Evolutionary conservation across 2,329 filamentous ascomycete genomes (phyloP).

Genomic region (Fusarium acutatum): DNA sequence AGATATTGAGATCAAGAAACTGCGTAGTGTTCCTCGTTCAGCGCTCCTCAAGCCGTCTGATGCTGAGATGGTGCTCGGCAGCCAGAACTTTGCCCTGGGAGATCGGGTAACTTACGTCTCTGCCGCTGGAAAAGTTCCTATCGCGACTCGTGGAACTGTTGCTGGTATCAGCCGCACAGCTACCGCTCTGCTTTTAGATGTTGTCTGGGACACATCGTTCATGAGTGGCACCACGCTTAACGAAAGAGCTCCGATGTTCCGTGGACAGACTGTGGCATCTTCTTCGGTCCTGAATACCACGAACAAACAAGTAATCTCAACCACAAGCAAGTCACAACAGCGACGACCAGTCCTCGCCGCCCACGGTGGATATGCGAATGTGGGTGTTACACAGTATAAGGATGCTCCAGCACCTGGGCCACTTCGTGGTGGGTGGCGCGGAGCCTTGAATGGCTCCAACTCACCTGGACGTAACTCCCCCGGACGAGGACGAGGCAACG

Average conservation of each 20-base stretch:
- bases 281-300: conserved; percentile 91
- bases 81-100: conserved; percentile 84
- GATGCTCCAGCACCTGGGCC: conserved; percentile 65
- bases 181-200: conserved; percentile 82
- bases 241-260: conserved; percentile 90
- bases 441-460: conserved; percentile 60
- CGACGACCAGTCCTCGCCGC: conserved; percentile 60
- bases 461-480: conserved; percentile 50
- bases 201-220: conserved; percentile 93
- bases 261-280: conserved; percentile 88
- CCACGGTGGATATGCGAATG: conserved; percentile 61
- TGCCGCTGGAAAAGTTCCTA: conserved; percentile 92
- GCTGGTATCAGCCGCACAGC: conserved; percentile 91
- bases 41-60: conserved; percentile 93
- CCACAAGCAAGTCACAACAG: conserved; percentile 61
- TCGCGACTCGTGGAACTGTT: conserved; percentile 91
- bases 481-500: conserved; percentile 51
- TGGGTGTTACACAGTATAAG: conserved; percentile 69
- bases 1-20: conserved; percentile 69
- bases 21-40: conserved; percentile 83
- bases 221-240: conserved; percentile 96
- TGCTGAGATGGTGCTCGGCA: conserved; percentile 89
- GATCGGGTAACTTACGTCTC: conserved; percentile 94
- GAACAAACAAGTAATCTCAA: conserved; percentile 80
- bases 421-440: conserved; percentile 66